These are phyloP conservation scores for Linderina pennispora DNA, from an alignment of 192 early-diverging fungal genomes.

Conservation along the genomic window DNA sequence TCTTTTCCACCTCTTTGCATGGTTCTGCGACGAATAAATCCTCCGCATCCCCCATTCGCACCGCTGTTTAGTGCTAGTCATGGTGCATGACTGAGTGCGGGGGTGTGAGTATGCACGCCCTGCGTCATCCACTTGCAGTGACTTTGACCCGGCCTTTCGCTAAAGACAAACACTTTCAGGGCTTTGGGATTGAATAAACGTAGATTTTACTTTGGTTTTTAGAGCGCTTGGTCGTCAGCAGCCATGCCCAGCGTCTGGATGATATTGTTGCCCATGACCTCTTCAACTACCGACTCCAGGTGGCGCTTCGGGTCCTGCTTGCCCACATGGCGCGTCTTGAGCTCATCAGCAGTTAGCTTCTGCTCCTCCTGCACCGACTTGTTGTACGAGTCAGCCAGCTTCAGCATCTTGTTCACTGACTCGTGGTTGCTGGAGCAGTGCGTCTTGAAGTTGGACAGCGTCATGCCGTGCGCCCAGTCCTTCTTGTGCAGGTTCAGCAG, in stretches of 20 bases:
- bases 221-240: conserved; percentile 73
- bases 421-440: conserved; percentile 81
- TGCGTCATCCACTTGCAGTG: too few relatives aligned
- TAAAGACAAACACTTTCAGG: too few relatives aligned
- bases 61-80: neutral
- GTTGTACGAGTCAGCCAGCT: conserved; percentile 89
- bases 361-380: conserved; percentile 98
- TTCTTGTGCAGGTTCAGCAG: conserved; percentile 98
- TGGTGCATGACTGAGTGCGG: too few relatives aligned
- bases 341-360: conserved; percentile 86
- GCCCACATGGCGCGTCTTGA: conserved; percentile 98
- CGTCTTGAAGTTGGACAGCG: conserved; percentile 71
- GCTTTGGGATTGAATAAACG: too few relatives aligned
- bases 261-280: conserved; percentile 93
- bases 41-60: neutral
- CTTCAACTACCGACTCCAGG: conserved; percentile 87
- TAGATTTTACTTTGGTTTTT: too few relatives aligned
- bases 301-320: conserved; percentile 99
- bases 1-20: neutral
- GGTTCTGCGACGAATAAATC: neutral
- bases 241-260: conserved; percentile 91
- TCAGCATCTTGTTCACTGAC: conserved; percentile 85
- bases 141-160: too few relatives aligned
- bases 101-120: too few relatives aligned
- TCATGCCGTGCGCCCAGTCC: conserved; percentile 96